These are phyloP conservation scores for Scheffersomyces segobiensis DNA, from an alignment of 1,139 yeast species.

Conservation along the genomic window DNA sequence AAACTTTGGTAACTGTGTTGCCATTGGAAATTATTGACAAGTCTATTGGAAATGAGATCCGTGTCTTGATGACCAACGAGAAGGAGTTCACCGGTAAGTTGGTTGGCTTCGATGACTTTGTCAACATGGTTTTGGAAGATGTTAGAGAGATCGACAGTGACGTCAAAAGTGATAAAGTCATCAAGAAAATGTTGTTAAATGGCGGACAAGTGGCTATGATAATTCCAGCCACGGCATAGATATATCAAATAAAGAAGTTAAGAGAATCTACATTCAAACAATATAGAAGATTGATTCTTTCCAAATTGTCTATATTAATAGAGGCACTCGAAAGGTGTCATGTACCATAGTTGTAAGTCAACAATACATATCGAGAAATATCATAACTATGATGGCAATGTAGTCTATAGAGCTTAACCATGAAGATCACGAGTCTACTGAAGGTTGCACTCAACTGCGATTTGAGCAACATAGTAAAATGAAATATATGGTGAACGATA, in stretches of 20 bases:
- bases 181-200: constrained; percentile 74
- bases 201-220: constrained; percentile 89
- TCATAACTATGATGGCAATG: not conserved
- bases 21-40: constrained; percentile 89
- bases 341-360: not conserved
- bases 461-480: too few relatives aligned
- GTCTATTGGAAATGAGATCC: constrained; percentile 76
- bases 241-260: not conserved
- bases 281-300: not conserved
- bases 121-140: constrained; percentile 84
- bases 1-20: constrained; percentile 33
- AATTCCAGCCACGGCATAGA: constrained; percentile 11
- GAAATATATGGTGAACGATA: too few relatives aligned
- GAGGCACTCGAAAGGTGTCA: not conserved
- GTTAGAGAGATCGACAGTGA: constrained; percentile 57
- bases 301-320: not conserved
- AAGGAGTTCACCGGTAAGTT: constrained; percentile 82
- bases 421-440: not conserved
- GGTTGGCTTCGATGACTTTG: constrained; percentile 93
- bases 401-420: not conserved
- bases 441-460: too few relatives aligned
- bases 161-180: constrained; percentile 41
- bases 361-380: not conserved
- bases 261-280: not conserved
- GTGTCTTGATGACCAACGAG: constrained; percentile 74